These are phyloP conservation scores for Arabis alpina DNA, from an alignment of 345 rosid species.

Conservation along the genomic window DNA sequence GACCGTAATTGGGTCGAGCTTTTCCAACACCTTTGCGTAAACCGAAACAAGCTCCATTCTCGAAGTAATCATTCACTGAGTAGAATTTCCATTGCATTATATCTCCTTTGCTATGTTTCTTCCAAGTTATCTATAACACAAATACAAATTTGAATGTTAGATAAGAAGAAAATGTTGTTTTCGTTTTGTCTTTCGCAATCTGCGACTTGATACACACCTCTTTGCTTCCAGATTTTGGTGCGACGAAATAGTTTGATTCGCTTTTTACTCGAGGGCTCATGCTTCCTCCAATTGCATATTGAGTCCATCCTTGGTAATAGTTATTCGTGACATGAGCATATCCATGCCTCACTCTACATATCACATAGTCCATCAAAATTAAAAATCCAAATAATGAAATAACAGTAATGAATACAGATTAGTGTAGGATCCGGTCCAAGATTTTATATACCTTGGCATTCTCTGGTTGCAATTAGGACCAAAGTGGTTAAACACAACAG, in stretches of 20 bases:
- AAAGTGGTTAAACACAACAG: constrained; percentile 72
- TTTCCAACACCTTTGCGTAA: constrained; percentile 48
- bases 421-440: not conserved
- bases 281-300: constrained; percentile 89
- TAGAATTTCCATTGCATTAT: constrained; percentile 60
- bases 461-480: constrained; percentile 87
- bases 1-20: constrained; percentile 54
- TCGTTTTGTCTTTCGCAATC: not conserved
- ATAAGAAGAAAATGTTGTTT: not conserved
- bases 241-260: constrained; percentile 71
- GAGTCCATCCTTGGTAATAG: constrained; percentile 78
- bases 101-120: constrained; percentile 39
- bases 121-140: constrained; percentile 60
- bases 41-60: constrained; percentile 65
- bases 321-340: constrained; percentile 78
- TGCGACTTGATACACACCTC: constrained; percentile 45
- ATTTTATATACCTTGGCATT: constrained; percentile 64
- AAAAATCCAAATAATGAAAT: not conserved
- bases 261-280: constrained; percentile 77
- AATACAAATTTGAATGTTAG: not conserved
- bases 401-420: not conserved
- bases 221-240: constrained; percentile 54
- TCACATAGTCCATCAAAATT: constrained; percentile 14
- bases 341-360: constrained; percentile 66
- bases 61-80: constrained; percentile 57